Evolutionary conservation across 345 rosid genomes (phyloP), one percentile per base, ranked within the genome.

Genomic region (Pistacia vera): DNA sequence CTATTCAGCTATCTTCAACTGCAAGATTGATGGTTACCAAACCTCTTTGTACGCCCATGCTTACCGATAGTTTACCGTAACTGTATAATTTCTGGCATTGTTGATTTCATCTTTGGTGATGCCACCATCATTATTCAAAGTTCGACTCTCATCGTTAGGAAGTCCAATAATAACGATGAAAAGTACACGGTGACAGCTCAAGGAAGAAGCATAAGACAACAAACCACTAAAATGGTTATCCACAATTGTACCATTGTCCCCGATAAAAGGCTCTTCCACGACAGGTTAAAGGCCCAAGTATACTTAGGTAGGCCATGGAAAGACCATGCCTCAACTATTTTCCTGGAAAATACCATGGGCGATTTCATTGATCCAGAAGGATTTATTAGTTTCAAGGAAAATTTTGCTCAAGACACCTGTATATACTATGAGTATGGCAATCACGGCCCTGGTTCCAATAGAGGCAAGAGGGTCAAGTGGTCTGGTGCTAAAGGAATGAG

Each of bases 221-320:
- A 85, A 81, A 82, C 48, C 63, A 86, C 80, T n/a, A 91, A 90
- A 17, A 66, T 90, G 63, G 87, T 90, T 48, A 71, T 94, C 84
- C 97, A 92, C 25, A 90, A 90, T 86, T 92, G 97, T 83, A 84
- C 88, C 70, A 85, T 92, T 51, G 98, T 89, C 20, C 91, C 97
- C 0, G 97, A 94, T 79, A 74, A 49, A 71, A 78, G 77, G n/a
- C 90, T 91, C 22, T 75, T 63, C 0, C 75, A 89, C 0, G 78
- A 70, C 16, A 88, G 85, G 57, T 60, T 87, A 36, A 70, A 59
- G 16, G 73, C 83, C 35, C 79, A 38, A 77, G 84, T 93, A 2
- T 94, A 85, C 84, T 73, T 94, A 63, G 97, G 98, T 9, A 76
- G 98, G 66, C 97, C 98, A 0, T 92, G 97, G 98, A 92, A 89